Percentiles rank a stretch among this genome's conserved stretches.
Evolutionary conservation across 257 asterid genomes (phyloP).

Genomic region (Ehretia macrophylla): DNA sequence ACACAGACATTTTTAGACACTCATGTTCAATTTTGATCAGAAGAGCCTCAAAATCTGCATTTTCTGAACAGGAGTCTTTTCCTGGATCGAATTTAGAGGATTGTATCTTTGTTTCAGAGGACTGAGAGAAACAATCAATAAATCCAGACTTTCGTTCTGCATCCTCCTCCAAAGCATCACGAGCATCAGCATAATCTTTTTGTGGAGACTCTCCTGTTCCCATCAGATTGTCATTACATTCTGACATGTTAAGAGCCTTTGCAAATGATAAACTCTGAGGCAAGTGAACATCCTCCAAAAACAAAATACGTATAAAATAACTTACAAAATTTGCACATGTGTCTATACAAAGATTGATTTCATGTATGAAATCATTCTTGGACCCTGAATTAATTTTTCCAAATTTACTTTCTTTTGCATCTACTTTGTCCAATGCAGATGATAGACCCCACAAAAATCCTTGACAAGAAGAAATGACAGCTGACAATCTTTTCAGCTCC

Average conservation of each 20-base stretch:
- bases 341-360: constrained; percentile 36
- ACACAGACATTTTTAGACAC: constrained; percentile 40
- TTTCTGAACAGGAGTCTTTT: constrained; percentile 22
- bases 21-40: constrained; percentile 42
- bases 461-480: constrained; percentile 55
- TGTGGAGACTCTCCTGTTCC: constrained; percentile 16
- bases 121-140: not conserved
- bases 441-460: constrained; percentile 77
- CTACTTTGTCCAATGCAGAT: constrained; percentile 35
- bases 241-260: constrained; percentile 21
- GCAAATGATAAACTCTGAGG: constrained; percentile 11
- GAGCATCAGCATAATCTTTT: constrained; percentile 20
- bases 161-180: constrained; percentile 29
- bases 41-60: constrained; percentile 43
- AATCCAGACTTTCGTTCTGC: constrained; percentile 17
- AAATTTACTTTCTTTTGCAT: constrained; percentile 24
- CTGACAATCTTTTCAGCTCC: constrained; percentile 47
- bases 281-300: constrained; percentile 46
- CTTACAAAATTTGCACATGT: constrained; percentile 38
- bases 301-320: constrained; percentile 32
- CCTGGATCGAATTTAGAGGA: constrained; percentile 17
- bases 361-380: constrained; percentile 35
- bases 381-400: constrained; percentile 30
- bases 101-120: constrained; percentile 23
- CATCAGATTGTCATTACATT: constrained; percentile 10